Percentiles rank a stretch among this genome's conserved stretches.
phyloP scores from a whole-genome alignment of 495 filamentous ascomycete genomes.

The Gamarada debralockiae region DNA sequence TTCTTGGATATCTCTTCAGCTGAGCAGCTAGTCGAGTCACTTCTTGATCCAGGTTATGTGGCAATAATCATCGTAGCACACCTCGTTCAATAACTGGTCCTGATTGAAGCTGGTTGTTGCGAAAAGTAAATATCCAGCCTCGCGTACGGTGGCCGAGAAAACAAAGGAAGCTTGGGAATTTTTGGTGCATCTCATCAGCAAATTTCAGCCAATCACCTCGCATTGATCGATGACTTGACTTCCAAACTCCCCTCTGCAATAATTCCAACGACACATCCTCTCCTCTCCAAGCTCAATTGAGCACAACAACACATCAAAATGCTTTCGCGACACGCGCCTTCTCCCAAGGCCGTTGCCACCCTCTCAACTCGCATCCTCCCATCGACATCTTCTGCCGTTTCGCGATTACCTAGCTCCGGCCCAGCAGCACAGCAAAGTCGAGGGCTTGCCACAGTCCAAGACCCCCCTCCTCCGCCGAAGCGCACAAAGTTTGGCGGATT shows the following conservation, averaged over 20 bases:
- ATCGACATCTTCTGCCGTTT: conserved; percentile 30
- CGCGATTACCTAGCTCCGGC: conserved; percentile 34
- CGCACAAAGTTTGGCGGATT: conserved; percentile 77
- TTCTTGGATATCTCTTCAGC: neutral
- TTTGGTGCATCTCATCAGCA: conserved; percentile 5
- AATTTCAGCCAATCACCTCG: conserved; percentile 20
- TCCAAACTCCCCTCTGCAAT: conserved; percentile 1
- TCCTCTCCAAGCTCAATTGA: conserved; percentile 24
- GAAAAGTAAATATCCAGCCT: neutral
- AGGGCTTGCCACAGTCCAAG: conserved; percentile 85
- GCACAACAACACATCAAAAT: conserved; percentile 29
- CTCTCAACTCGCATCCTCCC: conserved; percentile 55
- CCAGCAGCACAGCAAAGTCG: conserved; percentile 42
- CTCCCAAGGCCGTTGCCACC: conserved; percentile 43
- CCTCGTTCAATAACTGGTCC: neutral
- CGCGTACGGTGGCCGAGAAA: neutral
- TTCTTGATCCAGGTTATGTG: neutral
- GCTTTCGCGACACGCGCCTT: conserved; percentile 35
- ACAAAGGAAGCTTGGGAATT: neutral
- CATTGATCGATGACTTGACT: conserved; percentile 17
- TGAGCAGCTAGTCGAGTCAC: too few relatives aligned
- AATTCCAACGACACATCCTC: conserved; percentile 15
- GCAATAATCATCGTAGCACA: neutral
- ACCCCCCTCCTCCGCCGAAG: conserved; percentile 63
- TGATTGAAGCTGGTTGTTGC: neutral